A percentile compares a stretch with the other conserved stretches of the same genome.
Evolutionary conservation across 352 stramenopile species (phyloP).

Genomic region (Phytophthora meadii): DNA sequence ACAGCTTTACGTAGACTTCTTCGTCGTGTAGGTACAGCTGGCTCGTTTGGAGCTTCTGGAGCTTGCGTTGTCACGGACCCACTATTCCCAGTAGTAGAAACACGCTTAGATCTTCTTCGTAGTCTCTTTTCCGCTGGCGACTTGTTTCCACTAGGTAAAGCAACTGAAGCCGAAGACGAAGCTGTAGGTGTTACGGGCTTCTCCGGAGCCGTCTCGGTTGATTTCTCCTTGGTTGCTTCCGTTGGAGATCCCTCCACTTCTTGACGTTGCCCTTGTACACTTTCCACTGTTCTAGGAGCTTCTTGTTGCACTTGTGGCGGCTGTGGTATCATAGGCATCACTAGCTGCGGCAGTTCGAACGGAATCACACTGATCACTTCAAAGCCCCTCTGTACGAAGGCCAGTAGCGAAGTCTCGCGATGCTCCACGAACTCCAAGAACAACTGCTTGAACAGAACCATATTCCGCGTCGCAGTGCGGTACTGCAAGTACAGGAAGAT

Average conservation of each 20-base stretch:
- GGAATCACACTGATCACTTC: constrained; percentile 52
- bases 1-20: too few relatives aligned
- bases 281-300: background rate
- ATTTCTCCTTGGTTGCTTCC: background rate
- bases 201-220: background rate
- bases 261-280: background rate
- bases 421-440: constrained; percentile 46
- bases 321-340: too few relatives aligned
- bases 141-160: background rate
- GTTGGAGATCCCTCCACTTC: background rate
- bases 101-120: background rate
- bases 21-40: too few relatives aligned
- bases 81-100: background rate
- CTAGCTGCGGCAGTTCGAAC: constrained; percentile 15
- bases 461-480: constrained; percentile 24
- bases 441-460: constrained; percentile 45
- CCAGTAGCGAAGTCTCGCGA: constrained; percentile 27
- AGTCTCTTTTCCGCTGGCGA: background rate
- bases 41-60: background rate
- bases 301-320: background rate
- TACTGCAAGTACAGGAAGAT: constrained; percentile 49
- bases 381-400: constrained; percentile 35
- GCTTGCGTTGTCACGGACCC: background rate
- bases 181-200: background rate
- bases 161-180: background rate